These are phyloP conservation scores for Dalbergia oliveri DNA, from an alignment of 306 rosid genomes.

Conservation along the genomic window DNA sequence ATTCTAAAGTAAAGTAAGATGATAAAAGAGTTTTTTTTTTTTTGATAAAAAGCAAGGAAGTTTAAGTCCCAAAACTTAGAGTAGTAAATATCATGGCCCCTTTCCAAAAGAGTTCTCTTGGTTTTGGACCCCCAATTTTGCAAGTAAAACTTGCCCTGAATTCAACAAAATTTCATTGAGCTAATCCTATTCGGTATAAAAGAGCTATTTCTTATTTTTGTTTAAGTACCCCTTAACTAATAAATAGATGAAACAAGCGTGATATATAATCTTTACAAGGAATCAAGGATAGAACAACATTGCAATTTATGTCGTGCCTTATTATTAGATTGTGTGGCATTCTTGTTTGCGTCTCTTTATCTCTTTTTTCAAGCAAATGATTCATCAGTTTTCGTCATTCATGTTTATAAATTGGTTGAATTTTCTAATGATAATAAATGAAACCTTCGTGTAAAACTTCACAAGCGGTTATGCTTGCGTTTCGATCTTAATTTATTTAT, in stretches of 20 bases:
- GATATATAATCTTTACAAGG: too few relatives aligned
- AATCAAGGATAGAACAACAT: not conserved
- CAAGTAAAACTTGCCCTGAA: too few relatives aligned
- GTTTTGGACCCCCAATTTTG: too few relatives aligned
- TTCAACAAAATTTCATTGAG: too few relatives aligned
- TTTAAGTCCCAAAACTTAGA: too few relatives aligned
- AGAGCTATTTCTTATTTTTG: not conserved
- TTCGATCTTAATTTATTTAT: not conserved
- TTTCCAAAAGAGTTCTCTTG: too few relatives aligned
- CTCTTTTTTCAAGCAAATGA: not conserved
- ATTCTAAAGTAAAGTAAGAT: too few relatives aligned
- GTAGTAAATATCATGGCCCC: too few relatives aligned
- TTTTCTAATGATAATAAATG: not conserved
- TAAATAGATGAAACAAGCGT: too few relatives aligned
- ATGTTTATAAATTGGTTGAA: not conserved
- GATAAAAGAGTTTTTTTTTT: too few relatives aligned
- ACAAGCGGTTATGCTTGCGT: not conserved
- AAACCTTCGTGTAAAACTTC: conserved; percentile 24
- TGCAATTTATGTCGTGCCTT: not conserved
- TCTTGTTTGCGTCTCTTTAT: not conserved
- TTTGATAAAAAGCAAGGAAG: not conserved
- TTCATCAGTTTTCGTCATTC: not conserved
- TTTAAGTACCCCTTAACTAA: not conserved
- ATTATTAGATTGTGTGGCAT: not conserved
- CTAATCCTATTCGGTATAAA: too few relatives aligned